Conservation (phyloP, 2,329 filamentous ascomycete species). For the Orbilia javanica region DNA sequence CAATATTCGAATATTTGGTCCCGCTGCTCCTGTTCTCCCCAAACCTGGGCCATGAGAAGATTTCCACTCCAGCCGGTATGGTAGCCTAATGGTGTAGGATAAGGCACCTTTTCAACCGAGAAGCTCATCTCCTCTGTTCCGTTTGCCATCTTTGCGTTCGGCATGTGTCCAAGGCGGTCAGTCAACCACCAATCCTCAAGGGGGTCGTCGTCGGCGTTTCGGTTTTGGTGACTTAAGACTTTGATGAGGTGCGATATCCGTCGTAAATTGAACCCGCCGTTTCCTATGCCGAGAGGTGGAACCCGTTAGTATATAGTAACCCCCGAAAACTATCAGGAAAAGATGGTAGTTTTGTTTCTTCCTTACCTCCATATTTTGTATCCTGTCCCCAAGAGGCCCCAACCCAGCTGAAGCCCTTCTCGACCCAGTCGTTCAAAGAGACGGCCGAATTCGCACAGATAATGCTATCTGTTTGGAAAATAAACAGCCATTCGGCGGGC, state of each 20-base stretch:
- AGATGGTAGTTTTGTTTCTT: not conserved
- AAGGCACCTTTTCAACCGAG: slow-evolving; percentile 69
- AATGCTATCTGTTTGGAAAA: slow-evolving; percentile 72
- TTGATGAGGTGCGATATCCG: slow-evolving; percentile 70
- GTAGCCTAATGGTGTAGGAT: slow-evolving; percentile 72
- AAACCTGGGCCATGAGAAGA: slow-evolving; percentile 68
- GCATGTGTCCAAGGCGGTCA: slow-evolving; percentile 69
- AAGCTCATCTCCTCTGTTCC: slow-evolving; percentile 69
- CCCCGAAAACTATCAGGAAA: slow-evolving; percentile 49
- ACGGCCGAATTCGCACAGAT: slow-evolving; percentile 70
- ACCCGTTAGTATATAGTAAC: slow-evolving; percentile 61
- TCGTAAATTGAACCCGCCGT: slow-evolving; percentile 71
- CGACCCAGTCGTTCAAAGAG: slow-evolving; percentile 69
- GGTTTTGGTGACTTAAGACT: slow-evolving; percentile 68
- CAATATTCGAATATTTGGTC: slow-evolving; percentile 72
- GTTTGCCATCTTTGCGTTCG: slow-evolving; percentile 69
- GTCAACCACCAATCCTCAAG: slow-evolving; percentile 70
- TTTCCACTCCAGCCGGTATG: slow-evolving; percentile 70
- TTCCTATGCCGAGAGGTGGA: slow-evolving; percentile 69
- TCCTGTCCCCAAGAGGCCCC: slow-evolving; percentile 66
- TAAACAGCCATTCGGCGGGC: slow-evolving; percentile 70
- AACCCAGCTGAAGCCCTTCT: slow-evolving; percentile 70
- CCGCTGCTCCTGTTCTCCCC: slow-evolving; percentile 68
- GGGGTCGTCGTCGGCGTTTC: slow-evolving; percentile 68
- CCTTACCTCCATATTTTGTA: slow-evolving; percentile 48